Conservation (phyloP, 805 yeast species). For the Torulaspora microellipsoides region DNA sequence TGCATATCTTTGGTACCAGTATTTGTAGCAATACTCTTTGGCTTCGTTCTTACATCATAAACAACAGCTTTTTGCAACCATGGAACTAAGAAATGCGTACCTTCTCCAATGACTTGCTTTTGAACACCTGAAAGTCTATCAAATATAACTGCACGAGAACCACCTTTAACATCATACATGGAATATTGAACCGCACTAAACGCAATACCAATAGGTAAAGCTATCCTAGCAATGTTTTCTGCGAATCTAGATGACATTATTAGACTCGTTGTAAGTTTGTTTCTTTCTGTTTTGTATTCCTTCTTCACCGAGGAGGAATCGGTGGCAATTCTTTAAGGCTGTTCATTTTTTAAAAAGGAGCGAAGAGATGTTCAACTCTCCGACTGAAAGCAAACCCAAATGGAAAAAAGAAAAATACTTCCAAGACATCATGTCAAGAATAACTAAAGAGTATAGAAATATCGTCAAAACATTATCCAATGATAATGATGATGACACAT, state of each 20-base stretch:
- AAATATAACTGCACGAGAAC: constrained; percentile 91
- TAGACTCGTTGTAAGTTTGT: too few species aligned
- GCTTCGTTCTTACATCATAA: constrained; percentile 92
- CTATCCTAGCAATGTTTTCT: constrained; percentile 40
- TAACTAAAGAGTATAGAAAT: constrained; percentile 19
- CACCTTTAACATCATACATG: constrained; percentile 93
- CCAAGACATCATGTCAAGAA: constrained; percentile 13
- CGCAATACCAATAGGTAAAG: constrained; percentile 67
- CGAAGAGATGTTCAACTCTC: not conserved
- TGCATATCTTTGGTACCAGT: constrained; percentile 98
- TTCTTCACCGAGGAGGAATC: not conserved
- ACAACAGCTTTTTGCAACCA: constrained; percentile 92
- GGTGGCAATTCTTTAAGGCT: not conserved
- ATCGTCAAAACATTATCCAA: constrained; percentile 8
- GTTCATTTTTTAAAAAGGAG: not conserved
- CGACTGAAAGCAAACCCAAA: too few species aligned
- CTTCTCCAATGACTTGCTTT: constrained; percentile 87
- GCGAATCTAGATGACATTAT: constrained; percentile 22
- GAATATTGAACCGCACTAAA: constrained; percentile 73
- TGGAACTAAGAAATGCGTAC: constrained; percentile 91
- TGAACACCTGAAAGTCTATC: constrained; percentile 89
- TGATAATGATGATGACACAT: not conserved
- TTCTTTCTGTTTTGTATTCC: not conserved
- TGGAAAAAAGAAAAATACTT: too few species aligned
- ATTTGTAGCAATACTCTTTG: constrained; percentile 86